A percentile compares a stretch with the other conserved stretches of the same genome.
Evolutionary conservation across 2,329 filamentous ascomycete genomes (phyloP).

Genomic region (Bisporella sp.): DNA sequence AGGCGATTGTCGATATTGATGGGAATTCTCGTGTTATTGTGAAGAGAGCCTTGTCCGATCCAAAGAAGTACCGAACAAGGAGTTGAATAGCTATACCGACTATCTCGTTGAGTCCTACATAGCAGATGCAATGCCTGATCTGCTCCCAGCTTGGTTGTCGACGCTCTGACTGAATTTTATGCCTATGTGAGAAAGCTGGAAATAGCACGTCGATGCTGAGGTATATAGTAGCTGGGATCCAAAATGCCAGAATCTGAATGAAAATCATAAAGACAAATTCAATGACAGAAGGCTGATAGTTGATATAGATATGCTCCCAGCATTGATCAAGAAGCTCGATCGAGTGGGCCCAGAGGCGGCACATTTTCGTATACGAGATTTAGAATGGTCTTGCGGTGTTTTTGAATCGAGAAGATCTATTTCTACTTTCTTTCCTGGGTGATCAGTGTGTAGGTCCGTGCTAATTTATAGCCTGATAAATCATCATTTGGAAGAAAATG

Average conservation of each 20-base stretch:
- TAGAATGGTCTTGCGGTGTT: no score
- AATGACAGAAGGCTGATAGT: background rate
- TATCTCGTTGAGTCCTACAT: conserved; percentile 26
- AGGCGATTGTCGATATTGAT: background rate
- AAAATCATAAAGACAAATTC: background rate
- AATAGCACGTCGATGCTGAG: conserved; percentile 35
- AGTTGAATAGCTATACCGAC: background rate
- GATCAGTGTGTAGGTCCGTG: no score
- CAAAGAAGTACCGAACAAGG: background rate
- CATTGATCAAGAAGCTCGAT: no score
- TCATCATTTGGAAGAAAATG: no score
- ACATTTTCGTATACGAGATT: no score
- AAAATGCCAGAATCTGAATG: background rate
- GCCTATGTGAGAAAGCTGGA: conserved; percentile 41
- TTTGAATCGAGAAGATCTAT: no score
- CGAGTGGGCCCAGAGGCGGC: no score
- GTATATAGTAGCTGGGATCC: conserved; percentile 25
- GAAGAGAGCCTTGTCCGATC: background rate
- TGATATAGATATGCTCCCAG: background rate
- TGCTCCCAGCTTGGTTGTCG: conserved; percentile 41
- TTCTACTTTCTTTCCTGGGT: no score
- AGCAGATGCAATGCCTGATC: conserved; percentile 34
- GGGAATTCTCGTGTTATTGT: background rate
- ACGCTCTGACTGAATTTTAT: conserved; percentile 47
- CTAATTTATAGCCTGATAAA: no score